Base-by-base conservation (phyloP, 495 filamentous ascomycete species). In the Talaromyces wortmannii region DNA sequence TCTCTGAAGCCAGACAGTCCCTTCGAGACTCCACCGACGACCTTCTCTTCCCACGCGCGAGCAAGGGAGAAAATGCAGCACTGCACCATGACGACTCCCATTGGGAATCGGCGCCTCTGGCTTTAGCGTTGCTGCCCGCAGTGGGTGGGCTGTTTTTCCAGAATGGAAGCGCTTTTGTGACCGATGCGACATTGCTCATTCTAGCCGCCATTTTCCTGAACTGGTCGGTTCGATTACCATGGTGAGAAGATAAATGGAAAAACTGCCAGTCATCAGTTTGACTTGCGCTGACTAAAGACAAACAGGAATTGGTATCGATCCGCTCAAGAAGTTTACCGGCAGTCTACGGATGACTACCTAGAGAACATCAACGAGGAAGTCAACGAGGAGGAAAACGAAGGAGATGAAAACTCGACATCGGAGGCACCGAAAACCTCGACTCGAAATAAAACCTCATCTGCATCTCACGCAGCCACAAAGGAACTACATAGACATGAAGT, bases 151-250 rank as follows among this genome's bases (percentile, higher is more conserved):
- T 96, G 44, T 76, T 97, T 53, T 94, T 96, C 64, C 77, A 85
- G 48, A 88, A 95, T 71, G 94, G 94, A 4, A 84, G 85, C 58
- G 78, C 83, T 4, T 77, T 96, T 53, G 79, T 91, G 36, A 96
- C 92, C 2, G 94, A 98, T 62, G 67, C 94, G 7, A 86, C 91
- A 23, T 75, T 97, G 46, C 70, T 98, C 30, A 79, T 78, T 5
- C 63, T 98, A 49, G 87, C 86, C 0, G 87, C 86, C 0, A 78
- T 97, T 5, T 96, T 97, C 60, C 75, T 98, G 51, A 92, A 97
- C 66, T 97, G 91, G 92, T 91, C 89, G 16, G 85, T 97, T 6
- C 85, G 89, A 53, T 70, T 91, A 54, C 95, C 94, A 61, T 98
- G 94, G 92, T 91, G 73, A 63, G 65, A 56, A 17, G 11, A 10